These are phyloP conservation scores for Zea mays DNA, from an alignment of 176 grass and related monocot species.

Conservation along the genomic window DNA sequence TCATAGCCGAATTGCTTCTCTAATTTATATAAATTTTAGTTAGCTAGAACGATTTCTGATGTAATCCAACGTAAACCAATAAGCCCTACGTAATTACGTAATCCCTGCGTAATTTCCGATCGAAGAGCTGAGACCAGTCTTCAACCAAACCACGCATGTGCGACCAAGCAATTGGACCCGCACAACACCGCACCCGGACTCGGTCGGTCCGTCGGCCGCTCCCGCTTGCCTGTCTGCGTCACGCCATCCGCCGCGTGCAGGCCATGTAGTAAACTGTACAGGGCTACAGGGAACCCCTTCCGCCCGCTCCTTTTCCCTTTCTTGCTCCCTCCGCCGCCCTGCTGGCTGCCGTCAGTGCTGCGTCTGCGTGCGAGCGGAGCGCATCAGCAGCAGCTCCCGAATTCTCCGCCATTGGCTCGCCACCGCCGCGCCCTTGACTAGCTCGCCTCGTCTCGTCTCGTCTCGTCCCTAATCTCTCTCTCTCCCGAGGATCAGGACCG, in stretches of 20 bases:
- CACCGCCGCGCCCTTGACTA: background rate
- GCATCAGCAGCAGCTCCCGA: background rate
- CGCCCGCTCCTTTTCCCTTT: background rate
- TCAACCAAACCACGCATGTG: background rate
- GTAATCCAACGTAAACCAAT: no score
- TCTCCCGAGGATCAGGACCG: background rate
- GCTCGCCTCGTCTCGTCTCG: background rate
- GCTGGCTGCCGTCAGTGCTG: background rate
- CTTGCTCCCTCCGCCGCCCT: background rate
- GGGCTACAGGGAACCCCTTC: background rate
- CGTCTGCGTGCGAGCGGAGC: background rate
- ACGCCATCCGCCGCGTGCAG: constrained; percentile 18
- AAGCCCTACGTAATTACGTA: no score
- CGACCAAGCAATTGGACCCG: background rate
- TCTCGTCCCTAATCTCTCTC: background rate
- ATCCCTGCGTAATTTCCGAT: no score
- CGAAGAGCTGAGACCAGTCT: background rate
- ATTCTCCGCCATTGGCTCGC: constrained; percentile 8
- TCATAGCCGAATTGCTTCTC: no score
- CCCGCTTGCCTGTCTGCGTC: background rate
- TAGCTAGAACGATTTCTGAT: no score
- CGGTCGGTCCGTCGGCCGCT: background rate
- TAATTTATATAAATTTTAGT: no score
- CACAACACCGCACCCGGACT: background rate
- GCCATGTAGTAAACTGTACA: background rate